Evolutionary conservation across 345 rosid species (phyloP).

Genomic region (Brassica carinata): DNA sequence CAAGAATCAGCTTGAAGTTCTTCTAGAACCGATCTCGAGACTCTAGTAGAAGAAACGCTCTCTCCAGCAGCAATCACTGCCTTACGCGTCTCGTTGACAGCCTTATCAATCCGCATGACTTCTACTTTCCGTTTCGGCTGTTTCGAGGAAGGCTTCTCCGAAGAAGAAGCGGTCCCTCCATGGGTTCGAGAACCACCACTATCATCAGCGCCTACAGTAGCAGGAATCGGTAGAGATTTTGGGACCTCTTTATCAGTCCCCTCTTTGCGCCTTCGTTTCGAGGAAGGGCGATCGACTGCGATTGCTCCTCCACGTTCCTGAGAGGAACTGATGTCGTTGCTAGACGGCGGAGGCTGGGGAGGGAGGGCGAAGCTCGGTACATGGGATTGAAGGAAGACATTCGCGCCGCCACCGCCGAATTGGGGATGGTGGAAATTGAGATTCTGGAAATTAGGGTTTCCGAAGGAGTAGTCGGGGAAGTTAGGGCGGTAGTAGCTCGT

Average conservation of each 20-base stretch:
- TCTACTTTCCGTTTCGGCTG: slow-evolving; percentile 30
- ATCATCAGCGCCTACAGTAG: slow-evolving; percentile 10
- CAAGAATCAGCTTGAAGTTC: slow-evolving; percentile 64
- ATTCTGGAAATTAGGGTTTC: slow-evolving; percentile 41
- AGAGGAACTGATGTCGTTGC: slow-evolving; percentile 7
- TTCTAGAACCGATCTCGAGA: slow-evolving; percentile 50
- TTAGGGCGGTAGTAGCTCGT: slow-evolving; percentile 38
- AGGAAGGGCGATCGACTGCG: slow-evolving; percentile 11
- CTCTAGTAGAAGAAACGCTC: slow-evolving; percentile 66
- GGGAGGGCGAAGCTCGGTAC: slow-evolving; percentile 28
- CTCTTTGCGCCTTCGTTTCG: slow-evolving; percentile 32
- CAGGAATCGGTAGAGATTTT: slow-evolving; percentile 19
- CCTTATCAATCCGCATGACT: slow-evolving; percentile 44
- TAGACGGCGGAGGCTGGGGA: slow-evolving; percentile 20
- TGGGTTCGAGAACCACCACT: slow-evolving; percentile 25
- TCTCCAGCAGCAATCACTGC: slow-evolving; percentile 51
- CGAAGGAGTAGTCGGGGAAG: slow-evolving; percentile 37
- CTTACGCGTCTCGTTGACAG: slow-evolving; percentile 51
- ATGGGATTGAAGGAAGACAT: slow-evolving; percentile 35
- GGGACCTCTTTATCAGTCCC: slow-evolving; percentile 47
- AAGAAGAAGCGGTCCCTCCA: slow-evolving; percentile 12
- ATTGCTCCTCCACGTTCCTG: slow-evolving; percentile 20
- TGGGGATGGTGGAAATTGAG: slow-evolving; percentile 38
- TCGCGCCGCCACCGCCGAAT: slow-evolving; percentile 21
- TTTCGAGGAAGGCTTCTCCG: slow-evolving; percentile 29